Base-by-base conservation (phyloP, 2,329 filamentous ascomycete genomes). In the Nemania sp. region DNA sequence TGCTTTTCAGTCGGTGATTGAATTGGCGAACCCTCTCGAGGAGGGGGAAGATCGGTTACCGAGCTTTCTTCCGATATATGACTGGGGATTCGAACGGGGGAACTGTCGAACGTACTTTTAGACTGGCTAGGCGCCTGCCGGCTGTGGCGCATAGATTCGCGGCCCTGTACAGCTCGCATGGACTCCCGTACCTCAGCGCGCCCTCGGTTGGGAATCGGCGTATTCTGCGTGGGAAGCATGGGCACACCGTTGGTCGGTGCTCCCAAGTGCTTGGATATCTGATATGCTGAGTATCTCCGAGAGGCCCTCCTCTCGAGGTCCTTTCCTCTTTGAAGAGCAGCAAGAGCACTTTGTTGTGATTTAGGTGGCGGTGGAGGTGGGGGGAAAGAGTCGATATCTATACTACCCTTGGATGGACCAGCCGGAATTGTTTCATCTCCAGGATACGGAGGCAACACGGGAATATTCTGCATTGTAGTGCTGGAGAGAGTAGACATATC, bases 281-380 rank as follows among this genome's bases (percentile, higher is more conserved):
- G 95, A 73, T 98, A 99, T 54, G 92, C 90, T 1, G 95, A 98
- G 73, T 98, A 99, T 71, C 95, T 84, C 67, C 94, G 85, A 13
- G 95, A 99, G 0, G 95, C 95, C 73, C 95, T 85, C 72, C 95
- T 86, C 77, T 99, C 95, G 51, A 99, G 79, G 67, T 97, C 93
- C 18, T 94, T 94, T 35, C 93, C 93, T 75, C 92, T 87, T 76
- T 98, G 95, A 66, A 99, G 77, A 52, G 93, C 92, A 50, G 92
- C 92, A 54, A 99, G 80, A 5, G 95, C 95, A 79, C 96, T 96
- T 69, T 95, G 90, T 69, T 92, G 88, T 69, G 90, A 90, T 54
- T 92, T 90, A 25, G 89, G 87, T 2, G 91, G 90, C n/a, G 89
- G 89, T 5, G 90, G 90, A 2, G 91, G 90, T 1, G 88, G 89